Evolutionary conservation across 179 eudicot species (phyloP).

Genomic region (Beta macrorhiza): DNA sequence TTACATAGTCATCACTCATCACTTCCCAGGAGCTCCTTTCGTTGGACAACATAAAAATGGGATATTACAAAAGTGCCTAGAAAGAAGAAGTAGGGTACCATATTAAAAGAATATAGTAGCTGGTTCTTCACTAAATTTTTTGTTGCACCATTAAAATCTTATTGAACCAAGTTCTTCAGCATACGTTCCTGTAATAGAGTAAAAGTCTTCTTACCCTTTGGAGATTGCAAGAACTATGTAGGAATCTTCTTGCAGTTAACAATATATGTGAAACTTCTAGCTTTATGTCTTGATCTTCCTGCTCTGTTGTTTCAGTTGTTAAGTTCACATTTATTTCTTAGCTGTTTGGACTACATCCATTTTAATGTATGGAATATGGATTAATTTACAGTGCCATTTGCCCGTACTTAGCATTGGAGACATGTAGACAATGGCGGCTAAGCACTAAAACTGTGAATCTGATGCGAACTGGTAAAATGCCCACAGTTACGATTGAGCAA

Average conservation of each 20-base stretch:
- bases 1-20: not conserved
- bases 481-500: slow-evolving; percentile 97
- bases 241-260: not conserved
- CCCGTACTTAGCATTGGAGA: slow-evolving; percentile 96
- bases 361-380: slow-evolving; percentile 12
- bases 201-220: not conserved
- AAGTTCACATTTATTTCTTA: not conserved
- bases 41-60: not conserved
- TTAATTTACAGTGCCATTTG: slow-evolving; percentile 77
- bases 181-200: not conserved
- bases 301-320: not conserved
- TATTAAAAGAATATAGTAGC: not conserved
- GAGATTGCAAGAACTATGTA: not conserved
- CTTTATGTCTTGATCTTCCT: slow-evolving; percentile 7
- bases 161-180: not conserved
- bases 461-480: slow-evolving; percentile 98
- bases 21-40: not conserved
- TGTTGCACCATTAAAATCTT: not conserved
- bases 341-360: slow-evolving; percentile 4
- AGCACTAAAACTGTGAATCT: slow-evolving; percentile 94
- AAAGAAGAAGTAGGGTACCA: not conserved
- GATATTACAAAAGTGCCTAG: not conserved
- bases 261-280: not conserved
- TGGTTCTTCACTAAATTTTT: not conserved
- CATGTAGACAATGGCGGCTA: slow-evolving; percentile 97